Percentiles rank a stretch among this genome's conserved stretches.
phyloP scores from a whole-genome alignment of 106 monocot genomes.

The Narthecium ossifragum region DNA sequence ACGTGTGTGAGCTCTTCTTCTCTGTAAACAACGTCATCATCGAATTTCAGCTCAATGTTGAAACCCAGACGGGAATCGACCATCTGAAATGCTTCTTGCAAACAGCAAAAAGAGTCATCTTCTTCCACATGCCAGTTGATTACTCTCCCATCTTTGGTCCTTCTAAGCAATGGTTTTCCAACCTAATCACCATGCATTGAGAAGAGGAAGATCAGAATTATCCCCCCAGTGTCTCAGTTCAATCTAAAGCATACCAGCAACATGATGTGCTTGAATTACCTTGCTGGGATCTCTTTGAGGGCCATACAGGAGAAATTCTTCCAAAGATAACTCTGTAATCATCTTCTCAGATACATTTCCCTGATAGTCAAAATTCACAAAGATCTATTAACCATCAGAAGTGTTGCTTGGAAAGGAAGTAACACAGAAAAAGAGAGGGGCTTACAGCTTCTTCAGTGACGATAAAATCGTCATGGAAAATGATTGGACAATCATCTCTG shows the following conservation, averaged over 20 bases:
- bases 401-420: background rate
- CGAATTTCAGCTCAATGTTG: slow-evolving; percentile 83
- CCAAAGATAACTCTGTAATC: slow-evolving; percentile 43
- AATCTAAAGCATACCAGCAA: too few relatives aligned
- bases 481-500: slow-evolving; percentile 62
- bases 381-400: background rate
- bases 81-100: slow-evolving; percentile 56
- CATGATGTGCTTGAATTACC: slow-evolving; percentile 8
- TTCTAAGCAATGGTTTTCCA: slow-evolving; percentile 60
- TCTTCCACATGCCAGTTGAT: slow-evolving; percentile 53
- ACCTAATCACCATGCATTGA: slow-evolving; percentile 13
- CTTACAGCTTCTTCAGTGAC: slow-evolving; percentile 70
- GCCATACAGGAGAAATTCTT: slow-evolving; percentile 55
- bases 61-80: slow-evolving; percentile 61
- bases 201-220: background rate
- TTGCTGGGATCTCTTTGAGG: slow-evolving; percentile 42
- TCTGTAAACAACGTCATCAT: slow-evolving; percentile 44
- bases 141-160: slow-evolving; percentile 45
- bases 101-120: slow-evolving; percentile 57
- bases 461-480: slow-evolving; percentile 84
- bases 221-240: background rate
- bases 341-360: slow-evolving; percentile 36
- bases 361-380: too few relatives aligned
- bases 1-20: slow-evolving; percentile 47
- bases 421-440: background rate